Evolutionary conservation across 345 rosid species (phyloP).

Genomic region (Tarenaya hassleriana): DNA sequence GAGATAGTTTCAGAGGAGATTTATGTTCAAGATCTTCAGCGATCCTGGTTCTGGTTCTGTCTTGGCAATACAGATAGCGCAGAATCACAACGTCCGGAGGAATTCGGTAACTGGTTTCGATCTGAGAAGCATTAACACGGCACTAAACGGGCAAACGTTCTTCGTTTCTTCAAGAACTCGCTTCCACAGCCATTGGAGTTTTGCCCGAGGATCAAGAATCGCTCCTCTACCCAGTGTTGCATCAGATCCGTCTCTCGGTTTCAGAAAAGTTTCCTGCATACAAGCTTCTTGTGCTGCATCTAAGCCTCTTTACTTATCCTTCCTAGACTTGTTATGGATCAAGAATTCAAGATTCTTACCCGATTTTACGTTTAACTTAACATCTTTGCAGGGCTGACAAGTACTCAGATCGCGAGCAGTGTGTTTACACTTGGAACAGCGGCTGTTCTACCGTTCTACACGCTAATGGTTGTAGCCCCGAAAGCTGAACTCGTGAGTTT

Average conservation of each 20-base stretch:
- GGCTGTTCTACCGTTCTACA: conserved; percentile 84
- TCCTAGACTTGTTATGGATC: neutral
- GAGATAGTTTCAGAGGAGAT: neutral
- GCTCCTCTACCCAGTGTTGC: conserved; percentile 22
- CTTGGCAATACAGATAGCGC: neutral
- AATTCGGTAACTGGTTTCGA: conserved; percentile 24
- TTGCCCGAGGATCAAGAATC: conserved; percentile 51
- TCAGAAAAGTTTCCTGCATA: conserved; percentile 32
- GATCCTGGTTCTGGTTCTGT: neutral
- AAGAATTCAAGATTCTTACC: too few species aligned
- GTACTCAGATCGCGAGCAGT: conserved; percentile 58
- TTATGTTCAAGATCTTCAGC: neutral
- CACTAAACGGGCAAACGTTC: conserved; percentile 25
- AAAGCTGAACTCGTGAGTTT: conserved; percentile 62
- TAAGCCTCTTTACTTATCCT: neutral
- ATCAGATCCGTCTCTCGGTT: conserved; percentile 8
- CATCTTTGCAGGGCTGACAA: conserved; percentile 48
- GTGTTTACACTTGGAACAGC: conserved; percentile 69
- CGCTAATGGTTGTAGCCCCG: conserved; percentile 90
- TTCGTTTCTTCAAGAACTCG: conserved; percentile 27
- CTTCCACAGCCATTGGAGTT: conserved; percentile 43
- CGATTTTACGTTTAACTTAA: neutral
- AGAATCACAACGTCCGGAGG: conserved; percentile 20
- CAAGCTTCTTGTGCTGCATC: conserved; percentile 71
- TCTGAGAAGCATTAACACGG: conserved; percentile 19